Evolutionary conservation across 306 rosid genomes (phyloP), one percentile per base, ranked within the genome.

Genomic region (Datisca glomerata): DNA sequence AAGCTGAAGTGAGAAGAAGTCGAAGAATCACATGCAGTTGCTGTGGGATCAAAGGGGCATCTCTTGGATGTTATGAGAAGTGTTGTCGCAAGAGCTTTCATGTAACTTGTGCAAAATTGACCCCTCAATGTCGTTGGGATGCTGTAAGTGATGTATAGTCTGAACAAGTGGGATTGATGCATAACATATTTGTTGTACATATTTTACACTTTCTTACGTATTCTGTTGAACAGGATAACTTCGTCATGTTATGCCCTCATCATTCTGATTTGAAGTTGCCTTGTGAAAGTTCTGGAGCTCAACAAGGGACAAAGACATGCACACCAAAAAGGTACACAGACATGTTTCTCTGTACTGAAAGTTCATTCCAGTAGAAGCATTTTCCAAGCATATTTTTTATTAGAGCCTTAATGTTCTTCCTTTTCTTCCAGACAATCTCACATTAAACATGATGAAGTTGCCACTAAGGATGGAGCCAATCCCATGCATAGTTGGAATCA

Each of bases 41-140:
- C 46, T 89, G 97, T 63, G 93, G 89, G 55, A 58, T 63, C 12
- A 83, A 66, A 70, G 97, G 97, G 16, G 97, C 93, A 18, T 75
- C 95, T 31, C 84, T 89, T 15, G 97, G 97, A 24, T 89, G 97
- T 60, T 80, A 51, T 46, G 79, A 80, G 58, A 74, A 72, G 69
- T 67, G 67, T 64, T 89, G 97, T 66, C 95, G 95, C 28, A 74
- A 58, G 70, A 89, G 97, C 69, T 89, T 89, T 53, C 97, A 89
- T 43, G 75, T 89, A 40, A 55, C 84, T 39, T 89, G 97, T 54
- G 93, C 97, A 52, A 83, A 61, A 65, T 66, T 58, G 73, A 83
- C 78, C 55, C 77, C 86, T 11, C 68, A 61, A 45, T 89, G 93
- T 62, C 95, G 89, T 57, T 89, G 97, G 97, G 95, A 89, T 64